These are phyloP conservation scores for Chrysoporthe puriensis DNA, from an alignment of 2,329 filamentous ascomycete genomes.

Conservation along the genomic window DNA sequence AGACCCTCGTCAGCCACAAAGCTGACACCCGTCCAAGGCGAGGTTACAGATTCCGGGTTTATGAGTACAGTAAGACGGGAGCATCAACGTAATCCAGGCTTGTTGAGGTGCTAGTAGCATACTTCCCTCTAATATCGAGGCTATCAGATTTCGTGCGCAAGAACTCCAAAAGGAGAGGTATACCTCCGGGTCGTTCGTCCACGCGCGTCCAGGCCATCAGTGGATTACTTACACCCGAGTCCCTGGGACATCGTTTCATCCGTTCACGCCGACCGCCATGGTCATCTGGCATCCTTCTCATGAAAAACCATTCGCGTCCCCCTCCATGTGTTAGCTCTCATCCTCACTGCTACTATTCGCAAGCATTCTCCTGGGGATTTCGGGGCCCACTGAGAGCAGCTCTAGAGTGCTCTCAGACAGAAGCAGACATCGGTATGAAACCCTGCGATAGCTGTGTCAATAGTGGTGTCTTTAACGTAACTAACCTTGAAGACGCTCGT, in stretches of 20 bases:
- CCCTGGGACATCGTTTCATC: neutral
- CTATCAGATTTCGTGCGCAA: neutral
- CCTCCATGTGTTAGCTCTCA: neutral
- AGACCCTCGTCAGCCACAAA: too few relatives aligned
- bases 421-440: neutral
- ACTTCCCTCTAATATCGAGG: neutral
- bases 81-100: too few relatives aligned
- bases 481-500: neutral
- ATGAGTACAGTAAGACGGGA: too few relatives aligned
- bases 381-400: neutral
- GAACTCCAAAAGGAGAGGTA: neutral
- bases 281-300: neutral
- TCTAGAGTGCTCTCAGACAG: neutral
- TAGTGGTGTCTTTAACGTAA: neutral
- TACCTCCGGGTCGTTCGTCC: neutral
- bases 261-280: neutral
- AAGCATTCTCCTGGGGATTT: neutral
- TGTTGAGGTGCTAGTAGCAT: too few relatives aligned
- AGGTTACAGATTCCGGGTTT: too few relatives aligned
- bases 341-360: neutral
- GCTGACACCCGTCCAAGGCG: too few relatives aligned
- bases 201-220: too few relatives aligned
- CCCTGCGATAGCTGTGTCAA: neutral
- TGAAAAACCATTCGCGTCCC: neutral
- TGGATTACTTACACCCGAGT: neutral